Base-by-base conservation (phyloP, 1,139 yeast genomes). In the Torulaspora pretoriensis region DNA sequence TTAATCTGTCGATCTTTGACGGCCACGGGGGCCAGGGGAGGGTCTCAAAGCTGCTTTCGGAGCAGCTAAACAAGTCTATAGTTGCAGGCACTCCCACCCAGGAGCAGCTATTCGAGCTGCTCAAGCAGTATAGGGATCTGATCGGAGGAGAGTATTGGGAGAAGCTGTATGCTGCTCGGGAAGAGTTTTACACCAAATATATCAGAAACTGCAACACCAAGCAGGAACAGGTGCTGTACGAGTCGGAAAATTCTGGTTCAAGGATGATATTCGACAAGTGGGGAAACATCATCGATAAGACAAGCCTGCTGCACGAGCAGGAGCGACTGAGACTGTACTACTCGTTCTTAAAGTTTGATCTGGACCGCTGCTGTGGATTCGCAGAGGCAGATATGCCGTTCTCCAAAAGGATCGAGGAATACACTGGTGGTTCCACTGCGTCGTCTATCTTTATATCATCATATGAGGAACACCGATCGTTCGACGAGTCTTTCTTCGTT, bases 141-240 rank as follows among this genome's bases (percentile, higher is more conserved):
- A 67, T 63, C 31, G 74, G 86, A 22, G 96, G 96, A 3, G 90
- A 94, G 2, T 92, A 92, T 66, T 92, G 97, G 97, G 74, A 79
- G 47, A 72, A 92, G 40, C 78, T 96, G 80, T 77, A 74, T 52
- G 72, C 72, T 48, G 79, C 78, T 36, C 64, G 75, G 30, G 68
- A 71, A 26, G 67, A 68, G 58, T 64, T 60, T 41, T 73, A 80
- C 53, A 71, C 71, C 17, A 65, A 65, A 33, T 72, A 78, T 43
- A 57, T 66, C 19, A 57, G 64, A 61, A 62, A 63, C 35, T 69
- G 71, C 48, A 53, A 68, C 44, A 68, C 71, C 8, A 60, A 67
- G 36, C 61, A 63, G 40, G 80, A 65, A 34, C 60, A 55, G 35
- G 57, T 63, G 3, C 45, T 63, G 41, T 44, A 49, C 29, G 55